These are phyloP conservation scores for Leucogyrophana mollusca DNA, from an alignment of 768 basidiomycete species.

Conservation along the genomic window DNA sequence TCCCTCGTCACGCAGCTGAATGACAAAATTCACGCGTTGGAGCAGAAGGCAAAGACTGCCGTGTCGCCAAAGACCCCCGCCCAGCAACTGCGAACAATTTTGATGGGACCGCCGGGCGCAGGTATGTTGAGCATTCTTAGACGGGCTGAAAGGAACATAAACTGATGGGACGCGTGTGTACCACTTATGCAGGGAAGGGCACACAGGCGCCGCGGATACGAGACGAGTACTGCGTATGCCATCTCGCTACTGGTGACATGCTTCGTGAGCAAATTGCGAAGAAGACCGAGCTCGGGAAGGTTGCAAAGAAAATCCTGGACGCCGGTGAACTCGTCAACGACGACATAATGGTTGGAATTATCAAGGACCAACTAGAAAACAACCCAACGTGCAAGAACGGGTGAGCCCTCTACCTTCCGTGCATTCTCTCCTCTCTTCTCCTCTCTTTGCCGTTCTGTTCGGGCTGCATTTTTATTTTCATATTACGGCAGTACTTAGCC, in stretches of 20 bases:
- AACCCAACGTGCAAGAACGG: slow-evolving; percentile 94
- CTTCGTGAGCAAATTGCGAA: slow-evolving; percentile 87
- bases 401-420: slow-evolving; percentile 46
- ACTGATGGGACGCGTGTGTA: slow-evolving; percentile 1
- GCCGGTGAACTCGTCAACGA: slow-evolving; percentile 92
- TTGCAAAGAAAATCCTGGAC: slow-evolving; percentile 99
- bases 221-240: slow-evolving; percentile 93
- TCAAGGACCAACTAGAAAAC: slow-evolving; percentile 90
- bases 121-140: slow-evolving; percentile 49
- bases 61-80: slow-evolving; percentile 56
- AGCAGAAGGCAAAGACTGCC: slow-evolving; percentile 60
- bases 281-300: slow-evolving; percentile 84
- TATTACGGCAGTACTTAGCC: neutral
- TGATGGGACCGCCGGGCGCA: slow-evolving; percentile 96
- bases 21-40: slow-evolving; percentile 81
- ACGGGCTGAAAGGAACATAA: neutral
- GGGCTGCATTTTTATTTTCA: no score
- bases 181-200: slow-evolving; percentile 77
- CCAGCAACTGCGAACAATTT: slow-evolving; percentile 83
- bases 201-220: slow-evolving; percentile 95
- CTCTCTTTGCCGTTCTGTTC: neutral
- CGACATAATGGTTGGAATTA: slow-evolving; percentile 98
- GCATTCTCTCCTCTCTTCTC: neutral
- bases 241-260: slow-evolving; percentile 99
- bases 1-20: slow-evolving; percentile 86